Conservation (phyloP, 495 filamentous ascomycete genomes). For the Darksidea phi region DNA sequence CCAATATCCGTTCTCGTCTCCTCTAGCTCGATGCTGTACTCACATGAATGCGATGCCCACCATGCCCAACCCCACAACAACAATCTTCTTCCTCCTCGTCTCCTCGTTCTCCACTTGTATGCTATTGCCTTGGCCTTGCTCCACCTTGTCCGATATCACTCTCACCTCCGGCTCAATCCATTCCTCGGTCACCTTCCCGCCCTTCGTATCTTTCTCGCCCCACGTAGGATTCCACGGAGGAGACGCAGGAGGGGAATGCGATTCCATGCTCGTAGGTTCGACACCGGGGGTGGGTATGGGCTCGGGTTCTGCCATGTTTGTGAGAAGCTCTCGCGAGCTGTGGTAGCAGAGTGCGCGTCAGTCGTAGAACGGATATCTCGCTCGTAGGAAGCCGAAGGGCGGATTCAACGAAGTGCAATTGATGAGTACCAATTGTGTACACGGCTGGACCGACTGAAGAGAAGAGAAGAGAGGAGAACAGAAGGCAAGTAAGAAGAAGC, state of each 20-base stretch:
- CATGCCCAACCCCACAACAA: conserved; percentile 93
- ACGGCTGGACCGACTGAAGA: too few relatives aligned
- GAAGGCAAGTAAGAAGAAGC: too few relatives aligned
- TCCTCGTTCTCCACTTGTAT: conserved; percentile 32
- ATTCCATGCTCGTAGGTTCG: conserved; percentile 22
- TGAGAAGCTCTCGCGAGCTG: neutral
- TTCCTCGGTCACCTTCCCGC: conserved; percentile 10
- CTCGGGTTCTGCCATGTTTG: conserved; percentile 16
- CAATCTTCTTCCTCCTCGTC: conserved; percentile 61
- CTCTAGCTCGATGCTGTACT: conserved; percentile 35
- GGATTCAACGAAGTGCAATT: too few relatives aligned
- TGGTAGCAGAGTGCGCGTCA: too few relatives aligned
- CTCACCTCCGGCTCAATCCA: conserved; percentile 41
- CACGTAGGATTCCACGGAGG: neutral
- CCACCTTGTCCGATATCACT: conserved; percentile 38
- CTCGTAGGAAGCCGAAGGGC: too few relatives aligned
- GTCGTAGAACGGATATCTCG: too few relatives aligned
- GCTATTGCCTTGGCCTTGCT: conserved; percentile 24
- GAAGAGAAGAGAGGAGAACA: too few relatives aligned
- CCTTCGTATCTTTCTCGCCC: conserved; percentile 9
- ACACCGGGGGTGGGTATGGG: conserved; percentile 26
- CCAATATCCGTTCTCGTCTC: neutral
- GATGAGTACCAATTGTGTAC: too few relatives aligned
- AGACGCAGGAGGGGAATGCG: conserved; percentile 20
- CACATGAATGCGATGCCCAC: conserved; percentile 93